phyloP scores from a whole-genome alignment of 805 yeast species.

The Wickerhamia fluorescens region DNA sequence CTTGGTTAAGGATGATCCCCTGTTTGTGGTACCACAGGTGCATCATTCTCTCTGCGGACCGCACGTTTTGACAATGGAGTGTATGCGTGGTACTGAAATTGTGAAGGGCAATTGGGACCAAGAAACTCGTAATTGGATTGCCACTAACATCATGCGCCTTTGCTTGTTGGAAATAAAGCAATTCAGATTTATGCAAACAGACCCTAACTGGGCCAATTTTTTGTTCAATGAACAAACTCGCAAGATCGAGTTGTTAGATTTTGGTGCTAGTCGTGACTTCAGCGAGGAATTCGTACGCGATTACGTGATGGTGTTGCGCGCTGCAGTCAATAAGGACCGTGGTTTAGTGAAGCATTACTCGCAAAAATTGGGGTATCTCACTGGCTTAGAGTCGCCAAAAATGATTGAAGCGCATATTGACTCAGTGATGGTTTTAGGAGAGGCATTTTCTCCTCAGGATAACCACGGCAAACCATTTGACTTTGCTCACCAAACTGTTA shows the following conservation, averaged over 20 bases:
- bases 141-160: slow-evolving; percentile 77
- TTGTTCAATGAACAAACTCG: slow-evolving; percentile 65
- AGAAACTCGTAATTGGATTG: slow-evolving; percentile 70
- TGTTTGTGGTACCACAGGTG: slow-evolving; percentile 76
- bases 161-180: slow-evolving; percentile 80
- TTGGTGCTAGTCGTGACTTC: slow-evolving; percentile 90
- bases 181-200: slow-evolving; percentile 94
- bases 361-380: slow-evolving; percentile 72
- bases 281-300: slow-evolving; percentile 57
- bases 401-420: slow-evolving; percentile 93
- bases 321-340: slow-evolving; percentile 66
- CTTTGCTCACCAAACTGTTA: slow-evolving; percentile 81
- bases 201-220: slow-evolving; percentile 99
- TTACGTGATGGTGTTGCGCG: slow-evolving; percentile 66
- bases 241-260: slow-evolving; percentile 81
- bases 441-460: slow-evolving; percentile 66
- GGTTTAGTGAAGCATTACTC: slow-evolving; percentile 59
- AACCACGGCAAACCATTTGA: slow-evolving; percentile 51
- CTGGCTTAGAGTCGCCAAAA: slow-evolving; percentile 80
- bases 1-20: slow-evolving; percentile 46
- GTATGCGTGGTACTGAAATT: slow-evolving; percentile 76
- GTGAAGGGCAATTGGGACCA: slow-evolving; percentile 72
- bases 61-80: slow-evolving; percentile 85
- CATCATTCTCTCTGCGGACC: slow-evolving; percentile 70
- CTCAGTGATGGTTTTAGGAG: slow-evolving; percentile 84